Base-by-base conservation (phyloP, 1,139 yeast genomes). In the Blastobotrys arbuscula region DNA sequence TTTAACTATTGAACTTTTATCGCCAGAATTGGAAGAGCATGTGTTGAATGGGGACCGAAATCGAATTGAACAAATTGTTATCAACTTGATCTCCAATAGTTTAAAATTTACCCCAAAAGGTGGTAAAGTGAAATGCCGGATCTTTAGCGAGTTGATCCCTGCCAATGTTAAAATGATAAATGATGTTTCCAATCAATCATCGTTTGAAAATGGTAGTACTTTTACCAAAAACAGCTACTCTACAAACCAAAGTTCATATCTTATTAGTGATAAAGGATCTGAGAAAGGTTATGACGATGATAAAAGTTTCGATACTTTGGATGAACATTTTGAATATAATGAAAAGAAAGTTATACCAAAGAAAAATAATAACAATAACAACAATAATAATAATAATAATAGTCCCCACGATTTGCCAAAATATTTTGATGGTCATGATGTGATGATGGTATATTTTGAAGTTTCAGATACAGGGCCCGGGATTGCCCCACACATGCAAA, bases 401-500 rank as follows among this genome's bases (percentile, higher is more conserved):
- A 7, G 42, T 12, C 16, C 16, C 8, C 12, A 24, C 30, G 20
- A 39, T 15, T 39, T 36, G 23, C 44, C 44, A n/a, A 16, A 26
- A 2, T 21, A 20, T 8, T 42, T 19, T 30, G 44, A n/a, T n/a
- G 42, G 28, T 28, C 42, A 45, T 21, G 58, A 52, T 30, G 45
- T 52, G 3, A 51, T 55, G 20, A 44, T 50, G 7, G 53, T 56
- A 4, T 48, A 48, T 2, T 56, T 58, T 45, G 51, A 51, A 19
- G 96, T 89, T 15, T 73, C 75, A 33, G 97, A 89, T 65, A 87
- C 95, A 0, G 97, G 97, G 3, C 87, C 96, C 0, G 97, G 97
- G 54, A 88, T 89, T 51, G 94, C 87, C 47, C 82, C 84, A 13
- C 79, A 82, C 2, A 67, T 88, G 51, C 96, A 87, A 61, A 82